Evolutionary conservation across 306 rosid genomes (phyloP), one percentile per base, ranked within the genome.

Genomic region (Rosa rugosa): DNA sequence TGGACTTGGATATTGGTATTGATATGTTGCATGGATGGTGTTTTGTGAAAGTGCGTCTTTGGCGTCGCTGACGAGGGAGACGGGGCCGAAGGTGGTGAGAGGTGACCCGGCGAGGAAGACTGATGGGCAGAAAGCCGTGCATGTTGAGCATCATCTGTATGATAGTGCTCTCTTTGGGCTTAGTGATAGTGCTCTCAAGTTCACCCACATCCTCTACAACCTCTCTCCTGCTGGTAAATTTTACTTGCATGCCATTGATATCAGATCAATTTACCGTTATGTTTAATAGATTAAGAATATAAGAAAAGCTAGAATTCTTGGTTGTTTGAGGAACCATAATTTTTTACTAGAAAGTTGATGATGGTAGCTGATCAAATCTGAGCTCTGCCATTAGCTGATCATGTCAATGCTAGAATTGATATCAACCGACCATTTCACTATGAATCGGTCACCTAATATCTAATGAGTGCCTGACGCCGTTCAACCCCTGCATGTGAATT

Each of bases 1-100:
- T 44, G 47, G 10, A 8, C 10, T 44, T 44, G 53, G 53, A 47
- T 53, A 17, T 53, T 59, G 65, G 68, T 27, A 5, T 42, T 27
- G 68, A 62, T 6, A 34, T 63, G 45, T 64, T 64, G 45, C 47
- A 38, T 38, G 71, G 20, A 11, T 38, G 74, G 56, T 69, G 17
- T n/a, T 68, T 42, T 22, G 9, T 40, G 13, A 5, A 4, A 94
- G 99, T 80, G 99, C 99, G 16, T 94, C 99, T 0, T 84, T 94
- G 85, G 97, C 99, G 5, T 94, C 99, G 45, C 80, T 92, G 77
- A 92, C 97, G 3, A 89, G 99, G 81, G 99, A 91, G 79, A 94
- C 89, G 0, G 99, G 99, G 40, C 99, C 99, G 1, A 91, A 89
- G 63, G 78, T 94, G 79, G 97, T 94, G 90, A 91, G 16, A 75